Evolutionary conservation across 208 protist species (phyloP).

Genomic region (Trypanosoma conorhini): DNA sequence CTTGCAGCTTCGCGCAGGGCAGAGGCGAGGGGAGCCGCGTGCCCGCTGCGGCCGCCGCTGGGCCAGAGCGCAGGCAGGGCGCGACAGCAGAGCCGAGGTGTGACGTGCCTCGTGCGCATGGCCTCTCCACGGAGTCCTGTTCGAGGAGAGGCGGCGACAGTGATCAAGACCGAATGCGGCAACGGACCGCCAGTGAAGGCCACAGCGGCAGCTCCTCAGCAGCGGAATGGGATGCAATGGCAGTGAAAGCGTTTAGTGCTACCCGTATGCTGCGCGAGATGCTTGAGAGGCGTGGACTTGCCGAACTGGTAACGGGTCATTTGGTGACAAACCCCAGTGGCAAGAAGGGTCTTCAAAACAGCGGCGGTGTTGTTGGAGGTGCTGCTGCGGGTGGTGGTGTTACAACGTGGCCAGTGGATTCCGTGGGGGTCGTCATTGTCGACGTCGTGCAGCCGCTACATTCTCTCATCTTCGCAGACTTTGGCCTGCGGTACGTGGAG

Average conservation of each 20-base stretch:
- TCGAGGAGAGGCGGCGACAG: background rate
- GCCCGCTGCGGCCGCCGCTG: background rate
- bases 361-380: slow-evolving; percentile 3
- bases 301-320: slow-evolving; percentile 38
- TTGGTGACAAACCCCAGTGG: background rate
- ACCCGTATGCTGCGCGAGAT: slow-evolving; percentile 37
- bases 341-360: background rate
- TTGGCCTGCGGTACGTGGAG: slow-evolving; percentile 44
- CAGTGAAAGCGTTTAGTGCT: background rate
- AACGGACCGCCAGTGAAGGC: background rate
- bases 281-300: slow-evolving; percentile 39
- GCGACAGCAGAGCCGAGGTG: background rate
- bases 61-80: background rate
- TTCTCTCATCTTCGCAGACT: slow-evolving; percentile 39
- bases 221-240: background rate
- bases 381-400: slow-evolving; percentile 25
- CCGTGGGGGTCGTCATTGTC: slow-evolving; percentile 37
- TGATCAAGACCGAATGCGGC: background rate
- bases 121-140: background rate
- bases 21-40: slow-evolving; percentile 2
- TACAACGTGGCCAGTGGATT: background rate
- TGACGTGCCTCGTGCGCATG: background rate
- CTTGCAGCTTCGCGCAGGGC: background rate
- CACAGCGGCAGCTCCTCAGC: background rate
- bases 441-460: slow-evolving; percentile 36